Evolutionary conservation across 2,329 filamentous ascomycete species (phyloP).

Genomic region (Aureobasidium sp.): DNA sequence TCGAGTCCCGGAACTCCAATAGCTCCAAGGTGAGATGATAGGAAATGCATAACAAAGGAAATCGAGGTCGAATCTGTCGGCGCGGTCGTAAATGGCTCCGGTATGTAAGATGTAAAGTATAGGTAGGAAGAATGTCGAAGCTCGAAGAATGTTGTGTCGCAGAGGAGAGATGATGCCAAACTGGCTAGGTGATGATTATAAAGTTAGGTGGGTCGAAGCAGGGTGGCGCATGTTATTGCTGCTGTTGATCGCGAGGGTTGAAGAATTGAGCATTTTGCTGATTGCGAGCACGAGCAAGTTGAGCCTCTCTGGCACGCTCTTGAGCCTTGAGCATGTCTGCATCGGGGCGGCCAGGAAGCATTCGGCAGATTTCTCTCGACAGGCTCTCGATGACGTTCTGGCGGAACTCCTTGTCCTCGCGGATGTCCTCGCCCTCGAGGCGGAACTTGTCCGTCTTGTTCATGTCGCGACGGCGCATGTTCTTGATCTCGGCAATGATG

Average conservation of each 20-base stretch:
- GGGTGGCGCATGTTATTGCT: conserved; percentile 22
- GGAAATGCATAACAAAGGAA: conserved; percentile 15
- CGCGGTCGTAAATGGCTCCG: conserved; percentile 7
- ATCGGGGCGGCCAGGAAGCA: conserved; percentile 51
- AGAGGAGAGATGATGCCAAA: neutral
- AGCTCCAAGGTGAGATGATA: neutral
- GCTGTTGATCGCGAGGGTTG: conserved; percentile 30
- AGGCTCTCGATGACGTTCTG: conserved; percentile 68
- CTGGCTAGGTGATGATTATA: conserved; percentile 4
- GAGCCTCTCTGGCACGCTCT: conserved; percentile 33
- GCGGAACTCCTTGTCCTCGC: conserved; percentile 68
- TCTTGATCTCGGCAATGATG: conserved; percentile 86
- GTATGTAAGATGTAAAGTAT: neutral
- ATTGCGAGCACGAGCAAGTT: conserved; percentile 17
- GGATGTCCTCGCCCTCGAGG: conserved; percentile 71
- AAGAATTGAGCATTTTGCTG: conserved; percentile 17
- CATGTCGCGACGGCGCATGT: conserved; percentile 74
- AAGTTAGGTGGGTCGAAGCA: neutral
- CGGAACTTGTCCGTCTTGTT: conserved; percentile 77
- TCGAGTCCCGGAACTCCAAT: neutral
- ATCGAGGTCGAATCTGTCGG: conserved; percentile 3
- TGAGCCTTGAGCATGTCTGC: conserved; percentile 42
- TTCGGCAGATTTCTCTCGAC: conserved; percentile 62
- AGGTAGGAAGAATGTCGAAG: conserved; percentile 3
- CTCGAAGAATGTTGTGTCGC: neutral